Evolutionary conservation across 2,329 filamentous ascomycete genomes (phyloP).

Genomic region (Zymoseptoria ardabiliae): DNA sequence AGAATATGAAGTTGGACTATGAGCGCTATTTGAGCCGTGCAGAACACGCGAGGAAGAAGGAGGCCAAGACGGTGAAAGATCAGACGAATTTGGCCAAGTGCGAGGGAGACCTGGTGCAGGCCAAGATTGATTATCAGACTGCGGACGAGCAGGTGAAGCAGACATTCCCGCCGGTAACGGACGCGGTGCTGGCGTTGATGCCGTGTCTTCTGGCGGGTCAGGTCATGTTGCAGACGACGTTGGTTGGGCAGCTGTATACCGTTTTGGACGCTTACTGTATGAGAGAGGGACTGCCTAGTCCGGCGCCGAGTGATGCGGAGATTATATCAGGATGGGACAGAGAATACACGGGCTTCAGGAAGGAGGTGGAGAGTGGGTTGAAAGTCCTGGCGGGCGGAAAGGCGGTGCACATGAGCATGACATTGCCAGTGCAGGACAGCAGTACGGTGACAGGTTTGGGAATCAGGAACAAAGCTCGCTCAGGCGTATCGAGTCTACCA

Average conservation of each 20-base stretch:
- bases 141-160: constrained; percentile 68
- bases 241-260: constrained; percentile 74
- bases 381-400: constrained; percentile 60
- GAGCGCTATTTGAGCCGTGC: constrained; percentile 68
- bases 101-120: constrained; percentile 59
- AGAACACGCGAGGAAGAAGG: constrained; percentile 62
- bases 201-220: constrained; percentile 63
- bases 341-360: constrained; percentile 56
- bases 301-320: constrained; percentile 64
- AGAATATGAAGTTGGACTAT: constrained; percentile 74
- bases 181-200: constrained; percentile 64
- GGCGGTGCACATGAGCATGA: constrained; percentile 54
- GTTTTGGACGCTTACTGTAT: constrained; percentile 65
- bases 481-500: not conserved
- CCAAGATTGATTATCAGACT: constrained; percentile 62
- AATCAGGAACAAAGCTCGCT: constrained; percentile 33
- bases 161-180: constrained; percentile 63
- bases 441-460: constrained; percentile 42
- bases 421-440: constrained; percentile 37
- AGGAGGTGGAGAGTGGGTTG: constrained; percentile 58
- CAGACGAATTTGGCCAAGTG: constrained; percentile 63
- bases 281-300: constrained; percentile 61
- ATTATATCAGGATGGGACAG: constrained; percentile 60
- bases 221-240: constrained; percentile 67
- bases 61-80: constrained; percentile 63